A percentile compares a stretch with the other conserved stretches of the same genome.
Conservation (phyloP, 148 eudicot species). For the Vaccinium macrocarpon region DNA sequence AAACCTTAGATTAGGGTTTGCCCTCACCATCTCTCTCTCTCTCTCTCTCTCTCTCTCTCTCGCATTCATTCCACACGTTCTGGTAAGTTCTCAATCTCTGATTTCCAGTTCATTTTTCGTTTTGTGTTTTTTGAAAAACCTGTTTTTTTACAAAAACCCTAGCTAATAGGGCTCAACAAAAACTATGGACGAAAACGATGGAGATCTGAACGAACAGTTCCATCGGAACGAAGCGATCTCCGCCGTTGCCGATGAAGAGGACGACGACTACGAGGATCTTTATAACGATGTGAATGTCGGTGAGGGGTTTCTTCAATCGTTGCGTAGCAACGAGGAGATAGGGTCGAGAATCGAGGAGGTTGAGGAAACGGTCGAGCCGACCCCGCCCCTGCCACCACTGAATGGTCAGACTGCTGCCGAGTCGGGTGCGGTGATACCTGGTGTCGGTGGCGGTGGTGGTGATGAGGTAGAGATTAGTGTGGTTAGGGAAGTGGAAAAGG, state of each 20-base stretch:
- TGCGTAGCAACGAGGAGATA: constrained; percentile 53
- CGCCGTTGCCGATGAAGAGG: constrained; percentile 81
- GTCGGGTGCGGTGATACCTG: constrained; percentile 21
- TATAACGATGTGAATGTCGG: constrained; percentile 87
- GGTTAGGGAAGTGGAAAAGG: constrained; percentile 36
- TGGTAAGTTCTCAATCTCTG: constrained; percentile 27
- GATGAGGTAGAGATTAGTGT: constrained; percentile 23
- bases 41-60: constrained; percentile 12
- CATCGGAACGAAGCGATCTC: constrained; percentile 74
- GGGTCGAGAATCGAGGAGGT: constrained; percentile 35
- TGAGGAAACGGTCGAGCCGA: constrained; percentile 31
- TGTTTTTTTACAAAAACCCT: not conserved
- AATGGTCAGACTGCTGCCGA: constrained; percentile 23
- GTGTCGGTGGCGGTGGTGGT: constrained; percentile 28
- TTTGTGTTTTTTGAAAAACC: not conserved
- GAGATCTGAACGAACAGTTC: constrained; percentile 48
- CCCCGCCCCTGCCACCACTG: constrained; percentile 14
- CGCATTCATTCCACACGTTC: not conserved
- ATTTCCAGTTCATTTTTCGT: not conserved
- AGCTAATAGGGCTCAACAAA: not conserved
- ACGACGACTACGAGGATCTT: constrained; percentile 87
- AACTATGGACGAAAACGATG: constrained; percentile 58
- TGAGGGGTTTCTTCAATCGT: constrained; percentile 64
- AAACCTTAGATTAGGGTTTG: constrained; percentile 51
- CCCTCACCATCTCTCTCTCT: not conserved